Base-by-base conservation (phyloP, 805 yeast genomes). In the Candida stauntonica region DNA sequence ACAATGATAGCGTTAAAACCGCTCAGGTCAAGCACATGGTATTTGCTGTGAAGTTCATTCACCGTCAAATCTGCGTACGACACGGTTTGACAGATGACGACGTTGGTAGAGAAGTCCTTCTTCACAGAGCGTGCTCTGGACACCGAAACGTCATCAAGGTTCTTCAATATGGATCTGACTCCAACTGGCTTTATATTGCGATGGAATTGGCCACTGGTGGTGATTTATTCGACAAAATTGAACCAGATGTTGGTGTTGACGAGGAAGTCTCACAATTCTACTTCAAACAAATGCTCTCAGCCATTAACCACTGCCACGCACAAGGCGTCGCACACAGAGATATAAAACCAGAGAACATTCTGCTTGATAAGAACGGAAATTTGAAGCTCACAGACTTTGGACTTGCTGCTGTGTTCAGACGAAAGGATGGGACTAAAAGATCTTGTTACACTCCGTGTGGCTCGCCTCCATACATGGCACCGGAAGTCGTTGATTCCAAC, bases 381-480 rank as follows among this genome's bases (percentile, higher is more conserved):
- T 57, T 84, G 52, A 81, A 82, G 49, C 59, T 83, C n/a, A 79
- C 86, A 0, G 93, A 83, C 60, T 83, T 84, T 61, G 93, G 93
- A 0, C 61, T 84, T 13, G 87, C 89, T 0, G 71, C 79, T 21
- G 75, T 77, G 7, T 81, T 70, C 51, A 68, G 63, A 45, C 70
- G 72, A 29, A 58, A 57, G 13, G 64, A 63, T 38, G 83, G 82
- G 2, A 57, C 66, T 5, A 65, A 63, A 34, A 58, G 78, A 41
- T 39, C 67, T 33, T 70, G 78, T 28, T 55, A 61, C 17, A 72
- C 79, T 20, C 70, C 81, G 23, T 75, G 87, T 57, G 84, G 91
- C 0, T 78, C 85, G 1, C 83, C 86, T 2, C 89, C 88, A 5
- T 83, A 83, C 53, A 73, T 81, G 66, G 91, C 93, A 1, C 93